Evolutionary conservation across 1,139 yeast species (phyloP).

Genomic region (Scheffersomyces illinoinensis): DNA sequence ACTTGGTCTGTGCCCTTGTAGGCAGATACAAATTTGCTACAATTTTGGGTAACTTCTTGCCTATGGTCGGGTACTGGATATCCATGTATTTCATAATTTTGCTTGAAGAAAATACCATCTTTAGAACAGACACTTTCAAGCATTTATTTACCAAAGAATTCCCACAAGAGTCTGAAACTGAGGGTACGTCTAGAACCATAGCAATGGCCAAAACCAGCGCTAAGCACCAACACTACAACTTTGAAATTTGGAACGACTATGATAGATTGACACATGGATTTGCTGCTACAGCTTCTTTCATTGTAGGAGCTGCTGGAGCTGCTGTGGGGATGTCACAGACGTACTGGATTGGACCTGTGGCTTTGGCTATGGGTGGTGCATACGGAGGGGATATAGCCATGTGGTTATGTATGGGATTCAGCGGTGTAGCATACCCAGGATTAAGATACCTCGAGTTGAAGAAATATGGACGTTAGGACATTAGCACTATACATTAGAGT

Average conservation of each 20-base stretch:
- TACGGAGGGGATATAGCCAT: constrained; percentile 79
- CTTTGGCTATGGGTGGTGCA: constrained; percentile 53
- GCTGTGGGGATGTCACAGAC: constrained; percentile 83
- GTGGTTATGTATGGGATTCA: constrained; percentile 76
- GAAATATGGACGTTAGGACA: constrained; percentile 43
- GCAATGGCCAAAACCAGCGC: constrained; percentile 11
- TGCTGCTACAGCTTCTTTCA: constrained; percentile 63
- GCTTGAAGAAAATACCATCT: constrained; percentile 72
- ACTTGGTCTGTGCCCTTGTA: constrained; percentile 68
- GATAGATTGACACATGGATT: constrained; percentile 57
- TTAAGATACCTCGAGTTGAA: constrained; percentile 65
- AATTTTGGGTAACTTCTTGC: constrained; percentile 83
- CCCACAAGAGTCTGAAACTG: constrained; percentile 18
- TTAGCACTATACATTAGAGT: neutral
- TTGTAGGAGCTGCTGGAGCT: constrained; percentile 71
- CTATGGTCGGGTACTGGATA: constrained; percentile 95
- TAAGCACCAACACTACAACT: constrained; percentile 51
- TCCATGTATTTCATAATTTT: constrained; percentile 75
- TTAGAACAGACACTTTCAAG: constrained; percentile 55
- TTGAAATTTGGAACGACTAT: constrained; percentile 65
- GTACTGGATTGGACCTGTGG: constrained; percentile 74
- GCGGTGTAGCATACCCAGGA: constrained; percentile 64
- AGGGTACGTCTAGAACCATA: constrained; percentile 7
- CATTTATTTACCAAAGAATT: constrained; percentile 59
- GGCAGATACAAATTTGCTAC: constrained; percentile 77